Evolutionary conservation across 345 rosid species (phyloP), one percentile per base, ranked within the genome.

Genomic region (Citrus reticulata): DNA sequence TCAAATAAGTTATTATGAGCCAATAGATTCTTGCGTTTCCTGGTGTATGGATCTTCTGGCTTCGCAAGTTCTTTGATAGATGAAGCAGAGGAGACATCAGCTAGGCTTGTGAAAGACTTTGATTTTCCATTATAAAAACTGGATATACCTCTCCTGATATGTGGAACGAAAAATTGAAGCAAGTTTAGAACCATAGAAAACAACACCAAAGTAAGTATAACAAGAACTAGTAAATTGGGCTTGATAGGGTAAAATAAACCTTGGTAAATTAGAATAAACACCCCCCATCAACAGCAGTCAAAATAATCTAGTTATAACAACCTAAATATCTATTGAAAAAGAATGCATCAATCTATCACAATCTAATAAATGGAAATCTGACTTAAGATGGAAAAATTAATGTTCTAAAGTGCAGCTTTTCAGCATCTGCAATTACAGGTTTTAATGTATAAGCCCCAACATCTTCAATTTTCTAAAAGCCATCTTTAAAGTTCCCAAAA

Each of bases 91-190:
- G 81, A 85, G 0, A 82, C 86, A 75, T 84, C 89, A 39, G 83
- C 85, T 42, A 86, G 78, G 70, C 89, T 79, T n/a, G 89, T 86
- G 78, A 88, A 88, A 10, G 91, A 88, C 79, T 83, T 88, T 59
- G 91, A 84, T 69, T 81, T 88, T 57, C 91, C 86, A 68, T 24
- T 75, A 73, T 88, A 86, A 64, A 86, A 88, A 49, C 80, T 82
- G 60, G 89, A 88, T 72, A 88, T 84, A 72, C 86, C 84, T 72
- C 69, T 82, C 80, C 86, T 88, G 86, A 32, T 77, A 84, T 22
- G 24, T 65, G 74, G 39, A 72, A 59, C 61, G 62, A 34, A 46
- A 65, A 16, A 80, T 37, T 20, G 14, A 9, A 78, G 60, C 30
- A 72, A 3, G 35, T 49, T 68, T 57, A 55, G 32, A n/a, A 74